phyloP scores from a whole-genome alignment of 305 asterid genomes.

The Rubia tinctorum region DNA sequence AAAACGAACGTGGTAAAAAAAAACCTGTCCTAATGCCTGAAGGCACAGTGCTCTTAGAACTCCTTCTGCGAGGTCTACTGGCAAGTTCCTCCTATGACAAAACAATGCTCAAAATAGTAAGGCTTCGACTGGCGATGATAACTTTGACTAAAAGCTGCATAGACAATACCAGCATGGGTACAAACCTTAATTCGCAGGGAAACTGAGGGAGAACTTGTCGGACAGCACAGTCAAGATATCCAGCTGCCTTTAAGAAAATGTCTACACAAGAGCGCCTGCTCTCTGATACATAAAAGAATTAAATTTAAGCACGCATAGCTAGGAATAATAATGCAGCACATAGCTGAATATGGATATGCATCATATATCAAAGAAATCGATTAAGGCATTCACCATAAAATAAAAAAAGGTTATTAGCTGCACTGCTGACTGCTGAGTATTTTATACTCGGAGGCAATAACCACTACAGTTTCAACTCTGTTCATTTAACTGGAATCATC shows the following conservation, averaged over 20 bases:
- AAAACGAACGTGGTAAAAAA: constrained; percentile 22
- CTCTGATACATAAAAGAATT: constrained; percentile 44
- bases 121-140: constrained; percentile 10
- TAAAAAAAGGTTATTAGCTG: background rate
- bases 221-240: constrained; percentile 98
- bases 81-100: constrained; percentile 72
- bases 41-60: constrained; percentile 94
- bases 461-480: background rate
- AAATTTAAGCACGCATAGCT: constrained; percentile 14
- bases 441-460: background rate
- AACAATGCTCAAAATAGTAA: constrained; percentile 17
- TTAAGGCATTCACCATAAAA: background rate
- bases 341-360: background rate
- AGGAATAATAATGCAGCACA: constrained; percentile 18
- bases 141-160: constrained; percentile 15
- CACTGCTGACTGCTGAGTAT: background rate
- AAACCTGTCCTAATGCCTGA: constrained; percentile 84
- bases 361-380: constrained; percentile 1
- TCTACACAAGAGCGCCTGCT: constrained; percentile 88
- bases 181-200: constrained; percentile 78
- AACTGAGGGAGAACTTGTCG: constrained; percentile 88
- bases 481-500: background rate
- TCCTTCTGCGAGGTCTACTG: constrained; percentile 99
- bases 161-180: constrained; percentile 8
- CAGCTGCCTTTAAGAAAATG: constrained; percentile 93